Evolutionary conservation across 257 asterid genomes (phyloP), one percentile per base, ranked within the genome.

Genomic region (Apocynum venetum): DNA sequence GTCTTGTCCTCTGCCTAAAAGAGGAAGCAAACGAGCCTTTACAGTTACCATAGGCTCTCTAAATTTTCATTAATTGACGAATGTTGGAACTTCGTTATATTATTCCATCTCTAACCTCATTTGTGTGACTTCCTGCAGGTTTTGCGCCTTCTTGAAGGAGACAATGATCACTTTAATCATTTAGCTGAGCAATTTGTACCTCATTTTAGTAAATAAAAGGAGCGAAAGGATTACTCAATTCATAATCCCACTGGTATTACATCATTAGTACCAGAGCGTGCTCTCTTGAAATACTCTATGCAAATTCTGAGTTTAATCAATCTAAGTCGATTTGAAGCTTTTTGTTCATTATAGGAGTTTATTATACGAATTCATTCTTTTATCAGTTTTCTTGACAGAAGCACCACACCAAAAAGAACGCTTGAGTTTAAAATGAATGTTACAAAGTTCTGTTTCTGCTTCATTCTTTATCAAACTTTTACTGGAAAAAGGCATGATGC

Each of bases 121-220:
- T 61, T 59, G 72, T 36, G 78, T 57, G 64, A 71, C 9, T 61
- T 6, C 53, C 12, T 87, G 85, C 88, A 92, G 94, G 96, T 90
- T 71, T 60, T 90, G 83, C 89, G 89, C 9, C 89, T 90, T 82
- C 92, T 92, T 40, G 94, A 89, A 79, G 97, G 96, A 38, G 90
- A 86, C 74, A 90, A 60, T 25, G 92, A 88, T 72, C 87, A 88
- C 60, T 77, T 87, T n/a, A 89, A 85, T 74, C 83, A 82, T 80
- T 77, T 89, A 69, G 84, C 89, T 0, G 94, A 92, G 82, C 93
- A 89, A 78, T 88, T 90, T 67, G 81, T 87, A 65, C 91, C 91
- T 40, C 97, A 89, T 76, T 88, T 86, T 75, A 83, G 85, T 55
- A 88, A 81, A 70, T 87, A 53, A 68, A 66, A 36, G 46, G 47